Base-by-base conservation (phyloP, 1,139 yeast species). In the Eremothecium gossypii region DNA sequence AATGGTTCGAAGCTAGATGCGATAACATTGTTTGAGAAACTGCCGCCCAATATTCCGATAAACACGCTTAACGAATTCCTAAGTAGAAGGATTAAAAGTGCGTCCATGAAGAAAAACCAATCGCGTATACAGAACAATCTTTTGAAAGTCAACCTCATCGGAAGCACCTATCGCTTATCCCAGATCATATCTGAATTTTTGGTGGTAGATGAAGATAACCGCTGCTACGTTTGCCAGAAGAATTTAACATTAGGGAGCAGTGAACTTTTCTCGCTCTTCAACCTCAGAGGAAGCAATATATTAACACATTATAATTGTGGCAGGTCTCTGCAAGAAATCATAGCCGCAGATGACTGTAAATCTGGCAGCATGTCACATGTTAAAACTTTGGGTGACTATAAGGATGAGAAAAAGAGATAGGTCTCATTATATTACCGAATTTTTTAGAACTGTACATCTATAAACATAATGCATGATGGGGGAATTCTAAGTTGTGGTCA, bases 401-500 rank as follows among this genome's bases (percentile, higher is more conserved):
- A 29, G 13, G 11, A 29, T 29, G 11, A 17, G 6, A 17, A 17
- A 6, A 17, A 17, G 23, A 17, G 23, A 17, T 17, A 17, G 6
- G 5, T 17, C 23, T 17, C 23, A 17, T 4, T 17, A 17, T 17
- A 17, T 6, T 17, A 17, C 23, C 23, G 23, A 17, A 17, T 17
- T 17, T 17, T 17, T 17, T 17, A 17, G 23, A 17, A 17, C 23
- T 17, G 23, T 17, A 17, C 23, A 17, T 17, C 23, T 30, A 14
- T 13, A 27, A 39, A 35, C 23, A 17, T 17, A 17, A 17, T 17
- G 23, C 23, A 17, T 17, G 23, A 17, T 17, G 6, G 23, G 3
- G 6, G 23, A 17, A 17, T 17, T 17, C 32, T 45, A 49, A 20
- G 49, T 41, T 20, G 52, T 51, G 17, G 61, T 47, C 5, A 87